Base-by-base conservation (phyloP, 2,329 filamentous ascomycete genomes). In the Lachnellula cervina region DNA sequence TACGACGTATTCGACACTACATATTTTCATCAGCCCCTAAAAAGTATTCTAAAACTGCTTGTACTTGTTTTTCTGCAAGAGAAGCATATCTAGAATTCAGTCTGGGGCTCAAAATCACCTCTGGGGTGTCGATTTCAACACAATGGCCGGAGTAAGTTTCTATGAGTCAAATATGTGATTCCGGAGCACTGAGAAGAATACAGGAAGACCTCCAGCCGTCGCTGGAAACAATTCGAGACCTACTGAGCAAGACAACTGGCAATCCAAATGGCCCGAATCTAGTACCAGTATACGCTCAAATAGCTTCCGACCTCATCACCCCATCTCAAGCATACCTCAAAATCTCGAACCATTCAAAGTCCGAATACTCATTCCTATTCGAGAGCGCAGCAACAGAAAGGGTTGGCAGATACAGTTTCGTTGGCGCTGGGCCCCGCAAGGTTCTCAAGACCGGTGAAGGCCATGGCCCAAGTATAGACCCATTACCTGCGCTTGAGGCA, bases 281-380 rank as follows among this genome's bases (percentile, higher is more conserved):
- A 59, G 82, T 96, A 8, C 90, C 91, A 2, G 72, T 96, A 43
- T 91, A 87, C 73, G 86, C 88, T 25, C 89, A 92, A 62, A 90
- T 96, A 65, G 85, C 90, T 5, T 93, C 93, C 65, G 93, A 97
- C 73, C 86, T 97, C 64, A 81, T 97, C 71, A 99, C 93, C 1
- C 94, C 94, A 3, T 93, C 90, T n/a, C 83, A 89, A 60, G 93
- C 95, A 64, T 99, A 97, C 73, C 81, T 99, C 63, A 97, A 97
- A 74, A 80, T 97, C 64, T 87, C 89, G 37, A 81, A 85, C 59
- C 85, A 87, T 79, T 88, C 81, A 32, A 76, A 81, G 63, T 89
- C 88, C 49, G 86, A 89, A 64, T 85, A 90, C 67, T 97, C 93
- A 3, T 97, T 97, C 71, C 83, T 99, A 48, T 96, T 96, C 72